Conservation (phyloP, 768 basidiomycete genomes). For the Pisolithus albus region DNA sequence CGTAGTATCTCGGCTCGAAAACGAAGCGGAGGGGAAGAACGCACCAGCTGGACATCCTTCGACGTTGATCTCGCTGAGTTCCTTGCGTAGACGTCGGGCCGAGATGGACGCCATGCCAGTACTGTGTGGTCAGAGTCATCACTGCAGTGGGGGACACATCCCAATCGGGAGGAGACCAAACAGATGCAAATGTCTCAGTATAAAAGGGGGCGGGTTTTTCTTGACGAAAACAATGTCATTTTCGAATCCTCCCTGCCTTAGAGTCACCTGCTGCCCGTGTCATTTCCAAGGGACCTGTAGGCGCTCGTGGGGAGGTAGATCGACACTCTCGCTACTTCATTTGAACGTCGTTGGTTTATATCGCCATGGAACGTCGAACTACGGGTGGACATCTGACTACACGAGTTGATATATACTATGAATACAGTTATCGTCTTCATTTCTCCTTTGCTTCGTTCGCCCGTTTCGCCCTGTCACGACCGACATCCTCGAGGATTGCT, state of each 20-base stretch:
- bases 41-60: conserved; percentile 49
- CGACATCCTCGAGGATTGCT: conserved; percentile 79
- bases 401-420: not conserved
- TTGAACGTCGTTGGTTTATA: conserved; percentile 9
- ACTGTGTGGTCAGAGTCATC: conserved; percentile 6
- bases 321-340: conserved; percentile 23
- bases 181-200: conserved; percentile 29
- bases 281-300: conserved; percentile 41
- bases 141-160: conserved; percentile 2
- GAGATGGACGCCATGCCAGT: conserved; percentile 55
- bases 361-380: conserved; percentile 13
- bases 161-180: conserved; percentile 22
- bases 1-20: conserved; percentile 1
- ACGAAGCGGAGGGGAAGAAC: conserved; percentile 35
- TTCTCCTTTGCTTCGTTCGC: conserved; percentile 35
- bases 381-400: conserved; percentile 16
- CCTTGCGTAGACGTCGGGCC: conserved; percentile 60
- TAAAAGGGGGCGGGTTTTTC: too few species aligned
- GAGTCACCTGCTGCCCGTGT: conserved; percentile 59
- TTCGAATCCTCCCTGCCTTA: conserved; percentile 47
- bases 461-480: conserved; percentile 50
- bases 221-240: conserved; percentile 2
- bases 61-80: conserved; percentile 58
- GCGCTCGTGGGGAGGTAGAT: conserved; percentile 70
- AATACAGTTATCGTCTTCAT: not conserved